Base-by-base conservation (phyloP, 2,329 filamentous ascomycete species). In the Xylariaceae sp. region DNA sequence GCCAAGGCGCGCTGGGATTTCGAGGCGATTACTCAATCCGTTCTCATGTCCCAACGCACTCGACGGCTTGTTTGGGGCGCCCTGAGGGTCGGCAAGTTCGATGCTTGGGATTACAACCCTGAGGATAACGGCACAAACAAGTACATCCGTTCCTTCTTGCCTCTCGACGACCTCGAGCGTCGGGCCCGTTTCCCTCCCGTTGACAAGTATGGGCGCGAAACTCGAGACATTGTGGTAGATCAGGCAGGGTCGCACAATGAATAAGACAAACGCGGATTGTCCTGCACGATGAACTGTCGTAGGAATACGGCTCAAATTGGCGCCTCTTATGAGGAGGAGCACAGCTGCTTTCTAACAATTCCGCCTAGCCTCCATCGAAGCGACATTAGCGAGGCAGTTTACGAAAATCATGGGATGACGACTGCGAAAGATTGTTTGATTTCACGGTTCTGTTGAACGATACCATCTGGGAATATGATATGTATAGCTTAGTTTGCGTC, bases 91-190 rank as follows among this genome's bases (percentile, higher is more conserved):
- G 92, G 92, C 57, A 79, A 79, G 41, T 91, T 90, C 66, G 88
- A 89, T 45, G 83, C 86, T 71, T 97, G 92, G 92, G 92, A 97
- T 74, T 89, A 88, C 75, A 83, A 92, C 75, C 91, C 91, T 0
- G 76, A 81, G 2, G 85, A 89, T 65, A 84, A 90, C 68, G 88
- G 87, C 30, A 77, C 81, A 52, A 79, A 84, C 65, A 88, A 88
- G 80, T 86, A 93, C 74, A 95, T 97, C 68, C 89, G 92, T 58
- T 90, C 87, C 39, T 88, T 89, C 71, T 88, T 92, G 67, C 86
- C 89, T 15, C 82, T 94, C 1, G 90, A 94, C 69, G 88, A 92
- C 58, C 79, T 94, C 5, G 90, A 94, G 77, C 82, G 88, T 58
- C 83, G 83, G 62, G 89, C 90, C 47, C 82, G 90, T 49, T 94